These are phyloP conservation scores for Barnettozyma sp. DNA, from an alignment of 805 yeast species.

Conservation along the genomic window DNA sequence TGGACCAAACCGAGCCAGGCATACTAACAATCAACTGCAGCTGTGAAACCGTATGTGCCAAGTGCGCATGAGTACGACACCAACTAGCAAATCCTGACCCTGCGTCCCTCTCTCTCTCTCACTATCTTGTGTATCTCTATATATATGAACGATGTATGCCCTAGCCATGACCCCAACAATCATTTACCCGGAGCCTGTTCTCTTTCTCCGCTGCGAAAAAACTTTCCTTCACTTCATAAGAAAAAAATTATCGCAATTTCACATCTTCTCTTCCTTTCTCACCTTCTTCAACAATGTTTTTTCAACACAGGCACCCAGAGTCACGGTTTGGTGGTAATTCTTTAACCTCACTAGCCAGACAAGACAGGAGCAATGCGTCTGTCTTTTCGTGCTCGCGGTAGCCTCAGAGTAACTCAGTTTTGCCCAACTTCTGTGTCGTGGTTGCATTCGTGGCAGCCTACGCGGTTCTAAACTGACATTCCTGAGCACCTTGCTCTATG, in stretches of 20 bases:
- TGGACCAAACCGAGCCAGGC: not conserved
- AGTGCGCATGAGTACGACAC: conserved; percentile 54
- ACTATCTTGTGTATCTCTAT: no score
- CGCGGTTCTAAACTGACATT: conserved; percentile 76
- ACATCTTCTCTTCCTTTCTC: not conserved
- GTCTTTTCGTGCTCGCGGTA: conserved; percentile 84
- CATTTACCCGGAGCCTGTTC: no score
- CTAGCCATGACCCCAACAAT: no score
- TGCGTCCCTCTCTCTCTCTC: not conserved
- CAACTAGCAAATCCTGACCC: conserved; percentile 25
- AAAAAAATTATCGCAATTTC: conserved; percentile 10
- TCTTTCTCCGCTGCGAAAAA: no score
- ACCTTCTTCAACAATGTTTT: conserved; percentile 23
- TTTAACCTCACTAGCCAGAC: conserved; percentile 28
- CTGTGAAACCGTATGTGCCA: conserved; percentile 46
- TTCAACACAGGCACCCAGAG: conserved; percentile 65
- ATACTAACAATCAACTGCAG: conserved; percentile 9
- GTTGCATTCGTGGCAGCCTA: conserved; percentile 37
- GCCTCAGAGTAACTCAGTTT: conserved; percentile 59
- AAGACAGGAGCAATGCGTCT: conserved; percentile 16
- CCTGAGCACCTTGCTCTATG: no score
- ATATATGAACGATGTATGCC: no score
- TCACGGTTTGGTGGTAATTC: conserved; percentile 35
- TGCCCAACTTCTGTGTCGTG: conserved; percentile 49
- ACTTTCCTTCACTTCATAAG: no score